These are phyloP conservation scores for Botrytis cinerea DNA, from an alignment of 2,329 filamentous ascomycete genomes.

Conservation along the genomic window DNA sequence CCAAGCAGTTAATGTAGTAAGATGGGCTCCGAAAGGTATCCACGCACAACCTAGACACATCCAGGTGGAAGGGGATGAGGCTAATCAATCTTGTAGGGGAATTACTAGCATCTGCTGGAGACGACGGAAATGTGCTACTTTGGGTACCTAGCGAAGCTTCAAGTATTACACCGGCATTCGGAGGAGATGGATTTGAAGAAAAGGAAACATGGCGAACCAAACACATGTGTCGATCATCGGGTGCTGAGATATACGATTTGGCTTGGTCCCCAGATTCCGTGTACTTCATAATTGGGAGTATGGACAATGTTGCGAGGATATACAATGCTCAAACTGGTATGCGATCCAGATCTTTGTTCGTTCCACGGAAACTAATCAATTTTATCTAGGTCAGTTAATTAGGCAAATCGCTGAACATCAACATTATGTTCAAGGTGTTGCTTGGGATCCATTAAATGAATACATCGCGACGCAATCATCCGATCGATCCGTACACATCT, in stretches of 20 bases:
- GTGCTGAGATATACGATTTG: conserved; percentile 95
- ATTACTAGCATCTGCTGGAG: conserved; percentile 88
- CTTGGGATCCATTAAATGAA: conserved; percentile 97
- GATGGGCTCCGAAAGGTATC: conserved; percentile 90
- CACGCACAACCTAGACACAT: neutral
- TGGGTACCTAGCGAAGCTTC: conserved; percentile 83
- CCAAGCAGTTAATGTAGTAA: conserved; percentile 95
- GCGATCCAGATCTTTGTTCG: conserved; percentile 32
- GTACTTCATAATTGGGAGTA: conserved; percentile 97
- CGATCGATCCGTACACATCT: conserved; percentile 96
- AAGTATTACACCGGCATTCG: conserved; percentile 67
- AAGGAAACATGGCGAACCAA: conserved; percentile 97
- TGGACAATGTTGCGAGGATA: conserved; percentile 97
- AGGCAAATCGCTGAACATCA: conserved; percentile 96
- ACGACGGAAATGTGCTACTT: conserved; percentile 94
- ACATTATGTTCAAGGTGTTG: conserved; percentile 96
- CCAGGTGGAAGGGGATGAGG: neutral
- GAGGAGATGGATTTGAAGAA: conserved; percentile 84
- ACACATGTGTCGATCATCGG: conserved; percentile 94
- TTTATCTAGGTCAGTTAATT: conserved; percentile 59
- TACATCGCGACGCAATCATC: conserved; percentile 98
- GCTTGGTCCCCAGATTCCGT: conserved; percentile 97
- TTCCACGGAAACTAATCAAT: conserved; percentile 26
- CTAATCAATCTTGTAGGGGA: conserved; percentile 62
- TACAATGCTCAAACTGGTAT: conserved; percentile 90